Conservation (phyloP, 225 moss, liverwort and hornwort species). For the Asterella californica region DNA sequence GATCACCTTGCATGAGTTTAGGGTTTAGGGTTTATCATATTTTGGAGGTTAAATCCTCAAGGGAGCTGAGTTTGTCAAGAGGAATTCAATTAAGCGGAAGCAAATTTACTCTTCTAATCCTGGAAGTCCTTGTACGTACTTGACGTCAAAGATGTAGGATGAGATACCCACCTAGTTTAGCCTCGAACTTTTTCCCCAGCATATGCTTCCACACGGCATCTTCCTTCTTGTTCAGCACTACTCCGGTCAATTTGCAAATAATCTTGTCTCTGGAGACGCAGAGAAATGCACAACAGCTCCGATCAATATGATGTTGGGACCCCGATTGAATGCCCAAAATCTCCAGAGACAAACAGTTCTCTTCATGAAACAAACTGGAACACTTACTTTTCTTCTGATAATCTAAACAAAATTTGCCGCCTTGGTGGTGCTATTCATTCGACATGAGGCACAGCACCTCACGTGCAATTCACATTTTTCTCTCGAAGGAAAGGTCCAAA, state of each 20-base stretch:
- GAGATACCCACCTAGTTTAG: slow-evolving; percentile 42
- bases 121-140: not conserved
- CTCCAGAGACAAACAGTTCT: not conserved
- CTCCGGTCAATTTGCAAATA: slow-evolving; percentile 57
- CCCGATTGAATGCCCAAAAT: not conserved
- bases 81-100: not conserved
- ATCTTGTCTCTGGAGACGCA: slow-evolving; percentile 47
- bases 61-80: not conserved
- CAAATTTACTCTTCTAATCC: not conserved
- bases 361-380: not conserved
- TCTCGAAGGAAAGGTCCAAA: not conserved
- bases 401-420: too few relatives aligned
- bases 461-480: not conserved
- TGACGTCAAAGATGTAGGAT: not conserved
- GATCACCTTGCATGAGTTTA: not conserved
- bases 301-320: not conserved
- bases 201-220: slow-evolving; percentile 65
- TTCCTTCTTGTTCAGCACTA: slow-evolving; percentile 55
- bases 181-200: slow-evolving; percentile 55
- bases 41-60: not conserved
- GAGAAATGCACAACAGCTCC: not conserved
- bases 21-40: not conserved
- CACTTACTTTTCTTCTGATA: not conserved
- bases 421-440: too few relatives aligned
- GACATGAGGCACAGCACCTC: too few relatives aligned